Evolutionary conservation across 1,139 yeast species (phyloP), one percentile per base, ranked within the genome.

Genomic region (Candida gigantensis): DNA sequence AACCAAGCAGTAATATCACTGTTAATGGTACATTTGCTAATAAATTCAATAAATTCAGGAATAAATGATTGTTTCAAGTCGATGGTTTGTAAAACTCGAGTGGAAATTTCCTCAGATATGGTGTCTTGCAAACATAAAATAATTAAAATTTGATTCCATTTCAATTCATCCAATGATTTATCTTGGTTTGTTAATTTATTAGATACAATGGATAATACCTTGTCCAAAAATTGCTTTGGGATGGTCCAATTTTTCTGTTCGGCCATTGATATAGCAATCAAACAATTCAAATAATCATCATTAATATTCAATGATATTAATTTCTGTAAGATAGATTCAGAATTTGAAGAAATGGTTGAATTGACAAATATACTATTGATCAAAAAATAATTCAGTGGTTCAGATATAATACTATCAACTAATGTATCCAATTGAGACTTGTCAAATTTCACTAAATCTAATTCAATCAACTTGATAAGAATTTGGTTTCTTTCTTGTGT

Each of bases 1-100:
- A 72, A 36, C 82, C 82, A 77, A 5, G 36, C 30, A 2, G 23
- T 34, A 16, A 43, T 14, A 19, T 28, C 34, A 28, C 32, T 15
- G 32, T 40, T 19, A 5, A 16, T 12, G 6, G 32, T 15, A 15
- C 24, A 25, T 21, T 29, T 32, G 6, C 26, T 30, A 15, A 61
- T 42, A 16, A 62, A 55, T 1, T 40, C 32, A 4, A 55, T 57
- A 41, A 63, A 60, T 30, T 53, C 59, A 1, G 58, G 50, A 14
- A 47, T 52, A 37, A 58, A 53, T 17, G 60, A 45, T 26, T 47
- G 40, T 37, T 60, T 61, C 28, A 51, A 45, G 5, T 49, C 53
- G 9, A 44, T 36, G 13, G 44, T n/a, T 23, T 35, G 16, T 15
- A 39, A 32, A 20, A 34, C 24, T 19, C 10, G 11, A 14, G 18